Base-by-base conservation (phyloP, 495 filamentous ascomycete genomes). In the Aspergillus olivimuriae region DNA sequence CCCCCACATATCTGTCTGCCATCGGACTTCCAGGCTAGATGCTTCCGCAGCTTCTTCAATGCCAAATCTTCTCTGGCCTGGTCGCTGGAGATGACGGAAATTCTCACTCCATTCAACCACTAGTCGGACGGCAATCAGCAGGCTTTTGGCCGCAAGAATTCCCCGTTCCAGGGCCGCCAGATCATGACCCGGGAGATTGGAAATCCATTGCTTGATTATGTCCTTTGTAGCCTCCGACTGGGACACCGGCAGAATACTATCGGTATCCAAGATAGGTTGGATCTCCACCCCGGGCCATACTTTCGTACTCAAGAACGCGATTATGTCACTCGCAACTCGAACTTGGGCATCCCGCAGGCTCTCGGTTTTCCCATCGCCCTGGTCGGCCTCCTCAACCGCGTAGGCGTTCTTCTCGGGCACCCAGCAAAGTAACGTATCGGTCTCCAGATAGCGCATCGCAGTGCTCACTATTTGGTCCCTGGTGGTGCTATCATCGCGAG, bases 381-480 rank as follows among this genome's bases (percentile, higher is more conserved):
- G 55, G 7, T 56, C 63, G 15, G 52, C 24, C 15, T 65, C 58
- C 40, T 73, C 57, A 47, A 42, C 12, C 47, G 39, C 8, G 30
- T 43, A 40, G 4, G 42, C 22, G 34, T 59, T 60, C 20, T 71
- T 65, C 51, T 84, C 84, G 2, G 84, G 84, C 16, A 86, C 87
- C 83, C 86, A 91, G 71, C 92, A 98, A 8, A 98, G 77, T n/a
- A 96, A 66, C 0, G 87, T 90, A 62, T 98, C 92, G 0, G 92
- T 98, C 43, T 89, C 80, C 5, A 98, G 70, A 60, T 97, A 96
- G 7, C 84, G 77, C 73, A 97, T 76, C 24, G 89, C 63, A 37
- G 78, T 84, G 9, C 57, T 66, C 15, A 83, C 62, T 11, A 95
- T 82, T 23, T 74, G 69, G 1, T 73, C 52, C 31, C 89, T 71